phyloP scores from a whole-genome alignment of 2,329 filamentous ascomycete species.

The Calonectria crousiana region DNA sequence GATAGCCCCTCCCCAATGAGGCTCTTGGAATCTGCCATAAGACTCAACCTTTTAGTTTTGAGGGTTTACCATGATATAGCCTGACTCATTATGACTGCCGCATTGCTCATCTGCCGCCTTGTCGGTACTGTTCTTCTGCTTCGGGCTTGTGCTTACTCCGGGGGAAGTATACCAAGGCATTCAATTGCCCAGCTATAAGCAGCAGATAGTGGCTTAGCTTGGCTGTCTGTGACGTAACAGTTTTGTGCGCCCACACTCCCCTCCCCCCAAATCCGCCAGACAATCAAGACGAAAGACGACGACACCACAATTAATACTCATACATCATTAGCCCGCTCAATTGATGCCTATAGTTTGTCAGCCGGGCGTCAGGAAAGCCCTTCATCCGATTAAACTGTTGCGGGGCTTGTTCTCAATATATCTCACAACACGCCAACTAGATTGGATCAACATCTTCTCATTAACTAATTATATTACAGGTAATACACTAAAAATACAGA shows the following conservation, averaged over 20 bases:
- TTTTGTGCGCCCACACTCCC: background rate
- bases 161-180: background rate
- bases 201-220: background rate
- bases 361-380: background rate
- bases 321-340: background rate
- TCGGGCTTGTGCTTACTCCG: background rate
- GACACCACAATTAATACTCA: background rate
- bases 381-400: background rate
- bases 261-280: background rate
- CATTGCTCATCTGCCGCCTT: background rate
- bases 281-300: background rate
- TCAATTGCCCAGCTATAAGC: background rate
- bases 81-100: conserved; percentile 3
- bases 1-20: background rate
- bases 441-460: background rate
- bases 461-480: background rate
- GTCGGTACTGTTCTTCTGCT: background rate
- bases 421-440: background rate
- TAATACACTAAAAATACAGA: conserved; percentile 8
- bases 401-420: background rate
- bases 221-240: background rate
- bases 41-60: background rate
- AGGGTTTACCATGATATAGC: background rate
- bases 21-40: background rate
- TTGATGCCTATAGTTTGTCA: background rate